A percentile compares a stretch with the other conserved stretches of the same genome.
These are phyloP conservation scores for Theileria parva DNA, from an alignment of 169 alveolate genomes.

Conservation along the genomic window DNA sequence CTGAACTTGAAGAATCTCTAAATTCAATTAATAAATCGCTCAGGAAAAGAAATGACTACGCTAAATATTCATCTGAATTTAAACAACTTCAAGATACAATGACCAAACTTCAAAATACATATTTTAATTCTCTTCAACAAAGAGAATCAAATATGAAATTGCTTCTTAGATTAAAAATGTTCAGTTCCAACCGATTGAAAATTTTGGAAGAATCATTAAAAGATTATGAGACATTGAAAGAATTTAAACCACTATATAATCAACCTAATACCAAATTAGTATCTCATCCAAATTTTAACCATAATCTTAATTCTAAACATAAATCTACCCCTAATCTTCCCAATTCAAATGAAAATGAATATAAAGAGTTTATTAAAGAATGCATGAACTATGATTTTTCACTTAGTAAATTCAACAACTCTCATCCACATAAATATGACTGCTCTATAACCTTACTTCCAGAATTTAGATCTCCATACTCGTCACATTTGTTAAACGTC, in stretches of 20 bases:
- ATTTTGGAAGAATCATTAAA: neutral
- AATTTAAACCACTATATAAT: neutral
- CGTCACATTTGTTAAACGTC: constrained; percentile 29
- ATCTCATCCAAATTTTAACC: neutral
- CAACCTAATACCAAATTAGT: constrained; percentile 3
- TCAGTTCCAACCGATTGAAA: constrained; percentile 3
- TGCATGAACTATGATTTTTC: neutral
- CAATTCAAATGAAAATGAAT: neutral
- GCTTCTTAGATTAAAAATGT: constrained; percentile 62
- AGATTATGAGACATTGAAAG: neutral
- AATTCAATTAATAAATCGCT: neutral
- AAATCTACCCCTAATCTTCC: neutral
- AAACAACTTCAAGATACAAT: constrained; percentile 39
- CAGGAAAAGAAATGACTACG: neutral
- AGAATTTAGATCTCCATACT: constrained; percentile 1
- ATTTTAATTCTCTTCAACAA: constrained; percentile 48
- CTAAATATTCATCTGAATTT: constrained; percentile 26
- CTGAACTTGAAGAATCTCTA: constrained; percentile 12
- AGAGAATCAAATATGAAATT: constrained; percentile 53
- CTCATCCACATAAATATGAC: neutral
- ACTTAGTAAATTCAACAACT: neutral
- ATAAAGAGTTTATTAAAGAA: neutral
- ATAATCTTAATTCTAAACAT: neutral
- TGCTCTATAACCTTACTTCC: neutral
- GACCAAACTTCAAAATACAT: constrained; percentile 32